phyloP scores from a whole-genome alignment of 2,329 filamentous ascomycete genomes.

The Chaetomium sp. region DNA sequence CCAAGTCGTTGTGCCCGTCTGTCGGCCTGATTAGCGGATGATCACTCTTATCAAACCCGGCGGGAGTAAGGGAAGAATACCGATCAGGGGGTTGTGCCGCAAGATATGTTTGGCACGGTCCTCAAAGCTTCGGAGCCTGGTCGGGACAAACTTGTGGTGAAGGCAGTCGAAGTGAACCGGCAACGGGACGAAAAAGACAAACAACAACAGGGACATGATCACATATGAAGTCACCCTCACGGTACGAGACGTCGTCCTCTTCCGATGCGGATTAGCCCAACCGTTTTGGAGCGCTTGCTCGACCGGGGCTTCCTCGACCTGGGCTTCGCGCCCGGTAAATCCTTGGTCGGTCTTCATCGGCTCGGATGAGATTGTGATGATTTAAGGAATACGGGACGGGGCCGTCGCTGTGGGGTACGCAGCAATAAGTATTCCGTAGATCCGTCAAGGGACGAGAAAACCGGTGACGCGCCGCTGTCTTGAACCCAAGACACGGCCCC shows the following conservation, averaged over 20 bases:
- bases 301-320: neutral
- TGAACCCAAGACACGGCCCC: no score
- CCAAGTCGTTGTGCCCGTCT: slow-evolving; percentile 90
- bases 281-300: neutral
- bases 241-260: neutral
- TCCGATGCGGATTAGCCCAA: neutral
- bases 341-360: slow-evolving; percentile 6
- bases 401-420: no score
- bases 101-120: slow-evolving; percentile 42
- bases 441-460: no score
- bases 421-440: neutral
- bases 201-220: slow-evolving; percentile 19
- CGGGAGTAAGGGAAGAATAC: slow-evolving; percentile 26
- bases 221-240: slow-evolving; percentile 1
- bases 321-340: neutral
- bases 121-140: slow-evolving; percentile 31
- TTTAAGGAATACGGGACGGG: neutral
- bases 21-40: slow-evolving; percentile 10
- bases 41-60: neutral
- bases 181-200: slow-evolving; percentile 25
- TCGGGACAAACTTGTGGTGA: neutral
- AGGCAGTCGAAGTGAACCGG: slow-evolving; percentile 14
- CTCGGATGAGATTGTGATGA: neutral
- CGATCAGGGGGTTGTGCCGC: slow-evolving; percentile 42
- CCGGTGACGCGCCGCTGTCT: no score